Evolutionary conservation across 1,139 yeast genomes (phyloP).

Genomic region (Magnusiomyces tetraspermus): DNA sequence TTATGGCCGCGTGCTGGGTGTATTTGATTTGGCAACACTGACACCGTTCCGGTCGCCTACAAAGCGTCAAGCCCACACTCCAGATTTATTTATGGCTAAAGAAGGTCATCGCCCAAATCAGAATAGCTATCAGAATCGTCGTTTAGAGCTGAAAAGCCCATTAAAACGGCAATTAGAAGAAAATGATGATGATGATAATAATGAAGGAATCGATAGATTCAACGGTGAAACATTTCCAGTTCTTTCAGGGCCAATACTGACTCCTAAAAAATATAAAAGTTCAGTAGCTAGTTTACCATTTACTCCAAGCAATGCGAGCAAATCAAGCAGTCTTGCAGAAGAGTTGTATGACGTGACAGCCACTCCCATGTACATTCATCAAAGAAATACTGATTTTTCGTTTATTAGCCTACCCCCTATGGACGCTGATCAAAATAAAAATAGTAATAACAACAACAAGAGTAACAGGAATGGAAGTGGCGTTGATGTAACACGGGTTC

Average conservation of each 20-base stretch:
- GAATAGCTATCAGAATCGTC: no score
- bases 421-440: no score
- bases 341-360: not conserved
- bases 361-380: constrained; percentile 13
- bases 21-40: constrained; percentile 43
- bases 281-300: not conserved
- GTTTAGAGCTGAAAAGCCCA: not conserved
- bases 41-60: constrained; percentile 21
- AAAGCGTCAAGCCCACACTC: constrained; percentile 8
- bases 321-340: not conserved
- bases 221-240: not conserved
- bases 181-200: no score
- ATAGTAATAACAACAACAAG: not conserved
- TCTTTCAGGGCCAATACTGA: not conserved
- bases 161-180: not conserved
- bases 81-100: not conserved
- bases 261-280: constrained; percentile 1
- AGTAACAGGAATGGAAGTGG: not conserved
- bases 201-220: no score
- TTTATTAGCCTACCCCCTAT: no score
- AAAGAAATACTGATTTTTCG: not conserved
- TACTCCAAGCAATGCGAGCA: not conserved
- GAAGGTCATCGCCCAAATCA: no score
- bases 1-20: constrained; percentile 56
- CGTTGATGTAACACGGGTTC: not conserved